Percentiles rank a stretch among this genome's conserved stretches.
These are phyloP conservation scores for Globisporangium solare DNA, from an alignment of 352 stramenopile genomes.

Conservation along the genomic window DNA sequence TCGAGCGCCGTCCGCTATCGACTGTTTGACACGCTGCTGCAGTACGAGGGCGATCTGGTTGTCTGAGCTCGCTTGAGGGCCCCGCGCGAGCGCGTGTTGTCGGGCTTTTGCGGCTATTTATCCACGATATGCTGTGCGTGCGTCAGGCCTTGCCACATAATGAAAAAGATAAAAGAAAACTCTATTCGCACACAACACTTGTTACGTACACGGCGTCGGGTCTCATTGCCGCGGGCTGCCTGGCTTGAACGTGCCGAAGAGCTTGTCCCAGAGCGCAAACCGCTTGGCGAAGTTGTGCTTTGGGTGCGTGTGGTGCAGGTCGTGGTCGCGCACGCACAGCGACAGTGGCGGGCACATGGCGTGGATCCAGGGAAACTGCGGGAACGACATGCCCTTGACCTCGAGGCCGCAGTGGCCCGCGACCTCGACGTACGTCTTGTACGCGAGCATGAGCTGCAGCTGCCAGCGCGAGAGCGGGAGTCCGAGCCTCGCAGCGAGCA, in stretches of 20 bases:
- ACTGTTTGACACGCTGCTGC: constrained; percentile 63
- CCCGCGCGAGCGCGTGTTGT: too few relatives aligned
- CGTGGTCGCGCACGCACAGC: constrained; percentile 76
- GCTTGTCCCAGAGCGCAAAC: constrained; percentile 83
- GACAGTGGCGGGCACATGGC: constrained; percentile 33
- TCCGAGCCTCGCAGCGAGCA: constrained; percentile 36
- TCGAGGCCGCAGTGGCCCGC: constrained; percentile 79
- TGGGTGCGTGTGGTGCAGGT: constrained; percentile 81
- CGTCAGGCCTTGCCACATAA: too few relatives aligned
- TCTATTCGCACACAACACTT: too few relatives aligned
- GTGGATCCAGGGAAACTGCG: constrained; percentile 73
- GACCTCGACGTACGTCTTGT: constrained; percentile 89
- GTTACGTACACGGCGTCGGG: too few relatives aligned
- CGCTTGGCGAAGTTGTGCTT: constrained; percentile 87
- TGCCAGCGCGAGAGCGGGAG: constrained; percentile 50
- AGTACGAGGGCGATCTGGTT: constrained; percentile 5
- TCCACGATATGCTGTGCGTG: too few relatives aligned
- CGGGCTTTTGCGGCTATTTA: too few relatives aligned
- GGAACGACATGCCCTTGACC: constrained; percentile 83
- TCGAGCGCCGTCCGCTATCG: constrained; percentile 44
- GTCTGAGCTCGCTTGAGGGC: too few relatives aligned
- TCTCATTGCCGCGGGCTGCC: too few relatives aligned
- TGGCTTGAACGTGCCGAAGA: constrained; percentile 67
- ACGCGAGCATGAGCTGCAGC: constrained; percentile 75
- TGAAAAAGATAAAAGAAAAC: too few relatives aligned